Conservation (phyloP, 768 basidiomycete species). For the Lactarius quietus region DNA sequence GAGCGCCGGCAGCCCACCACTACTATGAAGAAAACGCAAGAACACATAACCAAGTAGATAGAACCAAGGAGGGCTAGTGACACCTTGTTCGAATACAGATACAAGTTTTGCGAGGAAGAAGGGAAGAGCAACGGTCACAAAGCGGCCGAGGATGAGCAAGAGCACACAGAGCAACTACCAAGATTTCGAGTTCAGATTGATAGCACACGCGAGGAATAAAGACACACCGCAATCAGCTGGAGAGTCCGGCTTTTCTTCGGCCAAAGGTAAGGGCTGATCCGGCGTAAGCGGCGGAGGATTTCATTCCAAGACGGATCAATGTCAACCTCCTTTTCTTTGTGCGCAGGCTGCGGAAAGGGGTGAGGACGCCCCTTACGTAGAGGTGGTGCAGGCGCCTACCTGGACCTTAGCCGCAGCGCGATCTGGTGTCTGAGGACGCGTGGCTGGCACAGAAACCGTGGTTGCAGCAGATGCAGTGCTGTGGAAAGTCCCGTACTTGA, state of each 20-base stretch:
- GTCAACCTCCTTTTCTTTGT: conserved; percentile 45
- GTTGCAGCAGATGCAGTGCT: conserved; percentile 47
- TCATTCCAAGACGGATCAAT: conserved; percentile 71
- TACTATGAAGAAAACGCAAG: conserved; percentile 71
- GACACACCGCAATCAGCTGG: conserved; percentile 63
- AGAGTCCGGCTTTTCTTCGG: conserved; percentile 62
- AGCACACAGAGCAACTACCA: conserved; percentile 60
- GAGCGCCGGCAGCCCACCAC: conserved; percentile 69
- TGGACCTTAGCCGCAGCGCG: conserved; percentile 28
- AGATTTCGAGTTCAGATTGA: not conserved
- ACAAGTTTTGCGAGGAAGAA: conserved; percentile 67
- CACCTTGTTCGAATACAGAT: conserved; percentile 46
- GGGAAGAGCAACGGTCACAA: conserved; percentile 73
- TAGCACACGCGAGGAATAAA: conserved; percentile 1
- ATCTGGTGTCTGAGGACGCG: conserved; percentile 41
- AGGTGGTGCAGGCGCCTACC: conserved; percentile 12
- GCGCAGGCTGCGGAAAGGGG: conserved; percentile 27
- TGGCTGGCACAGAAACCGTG: conserved; percentile 46
- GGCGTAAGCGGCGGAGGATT: conserved; percentile 58
- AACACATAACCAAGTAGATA: conserved; percentile 65
- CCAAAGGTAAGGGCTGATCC: conserved; percentile 81
- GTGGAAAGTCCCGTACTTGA: conserved; percentile 77
- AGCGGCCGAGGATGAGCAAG: conserved; percentile 67
- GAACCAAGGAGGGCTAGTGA: conserved; percentile 56
- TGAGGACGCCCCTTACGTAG: conserved; percentile 21